Conservation (phyloP, 768 basidiomycete species). For the Auriscalpium microsporum region DNA sequence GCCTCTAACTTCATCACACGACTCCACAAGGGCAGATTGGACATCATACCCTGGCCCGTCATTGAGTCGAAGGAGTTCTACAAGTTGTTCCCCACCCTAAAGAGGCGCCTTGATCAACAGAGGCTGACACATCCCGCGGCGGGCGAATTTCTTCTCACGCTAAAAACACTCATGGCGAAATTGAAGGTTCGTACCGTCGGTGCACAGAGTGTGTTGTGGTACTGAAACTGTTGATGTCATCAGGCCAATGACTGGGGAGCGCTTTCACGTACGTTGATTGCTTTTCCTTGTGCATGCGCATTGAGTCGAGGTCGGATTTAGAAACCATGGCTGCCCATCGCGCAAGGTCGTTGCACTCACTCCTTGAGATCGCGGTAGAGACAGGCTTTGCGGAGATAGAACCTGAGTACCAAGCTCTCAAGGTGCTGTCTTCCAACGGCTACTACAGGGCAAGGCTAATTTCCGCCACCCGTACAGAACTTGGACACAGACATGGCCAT, state of each 20-base stretch:
- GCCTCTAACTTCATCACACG: slow-evolving; percentile 54
- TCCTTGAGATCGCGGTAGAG: slow-evolving; percentile 40
- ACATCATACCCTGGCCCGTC: slow-evolving; percentile 61
- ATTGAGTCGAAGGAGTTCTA: slow-evolving; percentile 59
- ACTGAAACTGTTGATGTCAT: background rate
- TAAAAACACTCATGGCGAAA: slow-evolving; percentile 63
- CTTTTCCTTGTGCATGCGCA: background rate
- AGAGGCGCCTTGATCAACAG: slow-evolving; percentile 40
- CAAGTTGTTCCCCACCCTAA: slow-evolving; percentile 39
- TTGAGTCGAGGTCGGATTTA: slow-evolving; percentile 10
- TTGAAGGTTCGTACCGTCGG: slow-evolving; percentile 36
- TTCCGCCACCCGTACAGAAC: slow-evolving; percentile 28
- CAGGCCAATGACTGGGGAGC: slow-evolving; percentile 64
- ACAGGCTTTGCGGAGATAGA: slow-evolving; percentile 39
- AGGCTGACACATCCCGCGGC: slow-evolving; percentile 39
- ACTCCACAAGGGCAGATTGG: slow-evolving; percentile 45
- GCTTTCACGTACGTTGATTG: slow-evolving; percentile 41
- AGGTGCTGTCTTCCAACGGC: slow-evolving; percentile 25
- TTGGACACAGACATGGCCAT: slow-evolving; percentile 41
- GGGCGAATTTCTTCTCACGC: slow-evolving; percentile 44
- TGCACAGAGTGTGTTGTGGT: background rate
- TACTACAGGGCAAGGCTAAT: no score
- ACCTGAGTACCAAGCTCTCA: slow-evolving; percentile 40
- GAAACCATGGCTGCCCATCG: slow-evolving; percentile 43
- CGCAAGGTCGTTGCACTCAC: slow-evolving; percentile 25